Percentiles rank a stretch among this genome's conserved stretches.
phyloP scores from a whole-genome alignment of 371 early-diverging fungal species.

The Rhizopus microsporus region DNA sequence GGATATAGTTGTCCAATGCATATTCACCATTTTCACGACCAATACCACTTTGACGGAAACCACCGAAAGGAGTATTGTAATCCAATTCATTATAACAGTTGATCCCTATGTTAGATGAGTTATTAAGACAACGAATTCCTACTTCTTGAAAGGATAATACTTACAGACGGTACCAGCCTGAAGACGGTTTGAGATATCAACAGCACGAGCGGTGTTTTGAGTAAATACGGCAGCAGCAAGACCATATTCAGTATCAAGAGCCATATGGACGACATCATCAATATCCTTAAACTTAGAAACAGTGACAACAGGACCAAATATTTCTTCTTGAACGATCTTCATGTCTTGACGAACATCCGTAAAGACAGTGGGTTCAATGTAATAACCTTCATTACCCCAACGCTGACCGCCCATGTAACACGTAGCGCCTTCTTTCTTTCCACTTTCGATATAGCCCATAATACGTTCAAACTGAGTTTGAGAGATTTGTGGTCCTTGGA shows the following conservation, averaged over 20 bases:
- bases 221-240: constrained; percentile 86
- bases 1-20: constrained; percentile 70
- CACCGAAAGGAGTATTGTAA: constrained; percentile 75
- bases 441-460: constrained; percentile 54
- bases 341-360: constrained; percentile 53
- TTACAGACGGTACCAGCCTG: constrained; percentile 69
- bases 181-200: constrained; percentile 65
- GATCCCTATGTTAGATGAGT: constrained; percentile 24
- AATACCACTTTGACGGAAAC: constrained; percentile 83
- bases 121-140: background rate
- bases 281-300: constrained; percentile 65
- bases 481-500: constrained; percentile 81
- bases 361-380: constrained; percentile 53
- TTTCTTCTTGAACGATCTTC: constrained; percentile 71
- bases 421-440: constrained; percentile 55
- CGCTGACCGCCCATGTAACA: constrained; percentile 49
- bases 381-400: constrained; percentile 52
- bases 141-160: constrained; percentile 9
- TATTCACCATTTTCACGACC: constrained; percentile 81
- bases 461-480: constrained; percentile 73
- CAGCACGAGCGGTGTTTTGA: constrained; percentile 66
- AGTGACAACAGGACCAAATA: constrained; percentile 80
- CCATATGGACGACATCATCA: constrained; percentile 70
- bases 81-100: constrained; percentile 45
- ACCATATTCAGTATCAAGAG: constrained; percentile 75